Evolutionary conservation across 1,139 yeast species (phyloP).

Genomic region (Suhomyces taliae): DNA sequence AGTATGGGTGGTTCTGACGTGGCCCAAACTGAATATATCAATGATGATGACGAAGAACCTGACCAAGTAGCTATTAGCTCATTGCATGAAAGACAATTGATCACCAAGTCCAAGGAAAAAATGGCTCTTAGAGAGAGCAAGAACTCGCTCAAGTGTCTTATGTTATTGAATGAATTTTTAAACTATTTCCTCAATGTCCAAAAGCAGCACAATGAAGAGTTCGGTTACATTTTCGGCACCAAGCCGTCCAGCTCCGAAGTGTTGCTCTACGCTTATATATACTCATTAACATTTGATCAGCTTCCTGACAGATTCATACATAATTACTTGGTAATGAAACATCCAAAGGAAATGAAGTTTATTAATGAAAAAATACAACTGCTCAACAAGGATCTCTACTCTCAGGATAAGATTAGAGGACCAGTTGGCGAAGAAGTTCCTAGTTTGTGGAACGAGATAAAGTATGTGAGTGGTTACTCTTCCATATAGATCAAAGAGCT

Average conservation of each 20-base stretch:
- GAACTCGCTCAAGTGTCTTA: constrained; percentile 52
- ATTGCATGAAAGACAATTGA: constrained; percentile 49
- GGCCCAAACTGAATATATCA: constrained; percentile 31
- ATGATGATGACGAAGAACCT: constrained; percentile 20
- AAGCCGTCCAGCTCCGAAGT: constrained; percentile 29
- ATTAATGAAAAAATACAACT: constrained; percentile 10
- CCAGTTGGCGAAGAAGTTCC: constrained; percentile 37
- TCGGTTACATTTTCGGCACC: constrained; percentile 18
- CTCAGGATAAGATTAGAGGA: constrained; percentile 16
- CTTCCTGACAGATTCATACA: constrained; percentile 48
- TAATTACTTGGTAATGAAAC: constrained; percentile 29
- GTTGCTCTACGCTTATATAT: constrained; percentile 42
- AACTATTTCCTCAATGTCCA: constrained; percentile 13
- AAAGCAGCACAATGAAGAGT: constrained; percentile 9
- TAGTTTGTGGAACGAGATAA: constrained; percentile 36
- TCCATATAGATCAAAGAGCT: background rate
- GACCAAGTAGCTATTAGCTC: constrained; percentile 49
- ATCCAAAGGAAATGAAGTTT: constrained; percentile 23
- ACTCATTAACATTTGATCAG: constrained; percentile 30
- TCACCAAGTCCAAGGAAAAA: constrained; percentile 43
- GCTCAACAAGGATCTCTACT: constrained; percentile 9
- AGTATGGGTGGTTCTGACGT: constrained; percentile 13
- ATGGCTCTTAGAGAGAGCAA: constrained; percentile 48
- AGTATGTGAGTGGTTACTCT: constrained; percentile 18
- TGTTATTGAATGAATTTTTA: constrained; percentile 36